These are phyloP conservation scores for Oxytropis ochrocephala DNA, from an alignment of 306 rosid species.

Conservation along the genomic window DNA sequence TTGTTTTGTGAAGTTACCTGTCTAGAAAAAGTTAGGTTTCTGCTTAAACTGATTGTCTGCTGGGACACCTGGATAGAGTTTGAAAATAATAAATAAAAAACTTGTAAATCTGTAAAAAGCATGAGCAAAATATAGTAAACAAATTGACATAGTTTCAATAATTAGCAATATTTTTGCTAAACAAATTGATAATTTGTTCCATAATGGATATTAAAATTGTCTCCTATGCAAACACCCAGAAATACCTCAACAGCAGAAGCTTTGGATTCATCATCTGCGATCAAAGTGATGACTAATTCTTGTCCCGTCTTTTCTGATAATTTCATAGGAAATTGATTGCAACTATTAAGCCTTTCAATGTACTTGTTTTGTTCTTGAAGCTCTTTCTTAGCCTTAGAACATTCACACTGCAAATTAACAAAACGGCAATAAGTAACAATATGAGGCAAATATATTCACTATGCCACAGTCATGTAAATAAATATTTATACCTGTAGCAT, in stretches of 20 bases:
- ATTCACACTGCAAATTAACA: slow-evolving; percentile 17
- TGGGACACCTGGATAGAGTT: slow-evolving; percentile 1
- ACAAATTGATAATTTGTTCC: too few species aligned
- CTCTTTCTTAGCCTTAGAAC: slow-evolving; percentile 12
- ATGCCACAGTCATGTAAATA: not conserved
- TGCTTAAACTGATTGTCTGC: slow-evolving; percentile 18
- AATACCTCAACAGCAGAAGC: slow-evolving; percentile 15
- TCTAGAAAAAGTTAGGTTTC: slow-evolving; percentile 2
- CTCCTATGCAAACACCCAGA: too few species aligned
- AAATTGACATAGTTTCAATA: not conserved
- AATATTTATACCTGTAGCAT: slow-evolving; percentile 17
- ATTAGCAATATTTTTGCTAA: not conserved
- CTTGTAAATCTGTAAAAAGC: not conserved
- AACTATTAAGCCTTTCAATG: not conserved
- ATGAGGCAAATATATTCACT: not conserved
- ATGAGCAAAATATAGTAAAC: not conserved
- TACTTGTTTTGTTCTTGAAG: slow-evolving; percentile 14
- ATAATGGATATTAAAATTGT: too few species aligned
- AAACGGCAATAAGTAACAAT: not conserved
- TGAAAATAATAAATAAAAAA: not conserved
- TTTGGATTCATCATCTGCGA: not conserved
- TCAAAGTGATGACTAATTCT: not conserved
- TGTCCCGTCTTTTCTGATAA: not conserved
- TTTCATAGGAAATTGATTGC: not conserved
- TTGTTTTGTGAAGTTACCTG: slow-evolving; percentile 5